phyloP scores from a whole-genome alignment of 495 filamentous ascomycete species.

The Xylaria longipes region DNA sequence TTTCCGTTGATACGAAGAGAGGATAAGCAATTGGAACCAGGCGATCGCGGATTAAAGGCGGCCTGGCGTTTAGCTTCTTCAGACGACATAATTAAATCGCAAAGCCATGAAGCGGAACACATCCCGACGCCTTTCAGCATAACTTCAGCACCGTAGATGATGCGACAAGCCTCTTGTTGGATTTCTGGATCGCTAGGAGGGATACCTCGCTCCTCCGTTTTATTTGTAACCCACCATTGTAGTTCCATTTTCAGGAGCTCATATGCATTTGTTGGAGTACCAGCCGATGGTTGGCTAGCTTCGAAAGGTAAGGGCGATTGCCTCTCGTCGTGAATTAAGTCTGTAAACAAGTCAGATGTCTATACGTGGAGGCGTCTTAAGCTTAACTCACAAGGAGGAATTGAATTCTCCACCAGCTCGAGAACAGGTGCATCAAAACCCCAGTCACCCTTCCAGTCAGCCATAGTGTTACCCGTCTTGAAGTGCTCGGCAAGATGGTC shows the following conservation, averaged over 20 bases:
- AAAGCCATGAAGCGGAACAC: slow-evolving; percentile 55
- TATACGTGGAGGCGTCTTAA: slow-evolving; percentile 24
- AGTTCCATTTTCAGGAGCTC: slow-evolving; percentile 60
- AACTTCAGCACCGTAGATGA: slow-evolving; percentile 49
- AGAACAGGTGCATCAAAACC: slow-evolving; percentile 67
- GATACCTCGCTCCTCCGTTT: slow-evolving; percentile 36
- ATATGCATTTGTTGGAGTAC: slow-evolving; percentile 53
- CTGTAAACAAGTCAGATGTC: slow-evolving; percentile 37
- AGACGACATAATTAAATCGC: slow-evolving; percentile 57
- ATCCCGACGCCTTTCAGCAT: slow-evolving; percentile 35
- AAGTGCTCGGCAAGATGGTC: slow-evolving; percentile 76
- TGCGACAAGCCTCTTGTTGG: slow-evolving; percentile 49
- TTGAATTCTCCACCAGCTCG: slow-evolving; percentile 67
- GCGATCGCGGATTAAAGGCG: slow-evolving; percentile 41
- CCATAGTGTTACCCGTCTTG: slow-evolving; percentile 69
- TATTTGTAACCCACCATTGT: slow-evolving; percentile 46
- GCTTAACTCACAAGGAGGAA: slow-evolving; percentile 62
- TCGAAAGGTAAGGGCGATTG: slow-evolving; percentile 54
- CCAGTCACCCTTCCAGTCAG: slow-evolving; percentile 76
- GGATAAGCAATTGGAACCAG: slow-evolving; percentile 41
- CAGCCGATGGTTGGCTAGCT: slow-evolving; percentile 43
- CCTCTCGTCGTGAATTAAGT: slow-evolving; percentile 64
- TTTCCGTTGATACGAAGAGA: slow-evolving; percentile 56
- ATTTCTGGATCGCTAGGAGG: slow-evolving; percentile 51
- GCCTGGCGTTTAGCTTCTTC: slow-evolving; percentile 44